Percentiles rank a stretch among this genome's conserved stretches.
Conservation (phyloP, 2,329 filamentous ascomycete species). For the Pestalotiopsis fici region DNA sequence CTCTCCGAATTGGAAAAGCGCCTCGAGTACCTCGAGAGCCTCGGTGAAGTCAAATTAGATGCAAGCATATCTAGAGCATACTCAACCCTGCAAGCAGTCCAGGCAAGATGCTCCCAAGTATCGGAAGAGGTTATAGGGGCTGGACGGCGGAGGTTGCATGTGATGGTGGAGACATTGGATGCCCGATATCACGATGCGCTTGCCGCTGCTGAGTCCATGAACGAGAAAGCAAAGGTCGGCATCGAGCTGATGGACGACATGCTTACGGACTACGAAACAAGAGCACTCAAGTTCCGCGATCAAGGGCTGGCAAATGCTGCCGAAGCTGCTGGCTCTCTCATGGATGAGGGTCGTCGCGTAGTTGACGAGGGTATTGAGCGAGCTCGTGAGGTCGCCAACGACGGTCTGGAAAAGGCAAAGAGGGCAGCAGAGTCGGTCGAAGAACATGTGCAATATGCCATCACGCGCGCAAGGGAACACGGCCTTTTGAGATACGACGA, state of each 20-base stretch:
- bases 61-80: slow-evolving; percentile 83
- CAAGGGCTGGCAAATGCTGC: slow-evolving; percentile 69
- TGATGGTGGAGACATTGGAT: slow-evolving; percentile 93
- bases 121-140: slow-evolving; percentile 89
- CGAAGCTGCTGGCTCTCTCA: slow-evolving; percentile 69
- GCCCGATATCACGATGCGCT: slow-evolving; percentile 84
- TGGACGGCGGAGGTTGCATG: slow-evolving; percentile 77
- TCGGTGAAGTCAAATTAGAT: slow-evolving; percentile 82
- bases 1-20: slow-evolving; percentile 83
- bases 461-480: slow-evolving; percentile 72
- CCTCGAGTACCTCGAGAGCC: slow-evolving; percentile 85
- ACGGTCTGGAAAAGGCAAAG: slow-evolving; percentile 79
- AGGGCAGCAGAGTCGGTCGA: slow-evolving; percentile 81
- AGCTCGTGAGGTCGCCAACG: slow-evolving; percentile 76
- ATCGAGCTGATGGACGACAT: slow-evolving; percentile 85
- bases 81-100: slow-evolving; percentile 81
- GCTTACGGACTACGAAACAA: slow-evolving; percentile 80
- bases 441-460: slow-evolving; percentile 79
- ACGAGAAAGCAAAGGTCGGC: slow-evolving; percentile 87
- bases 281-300: slow-evolving; percentile 78
- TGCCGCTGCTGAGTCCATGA: slow-evolving; percentile 80
- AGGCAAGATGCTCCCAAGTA: slow-evolving; percentile 84
- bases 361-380: slow-evolving; percentile 78
- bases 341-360: slow-evolving; percentile 78
- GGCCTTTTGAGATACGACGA: slow-evolving; percentile 89